phyloP scores from a whole-genome alignment of 1,284 basidiomycete genomes.

The Ustilago trichophora region DNA sequence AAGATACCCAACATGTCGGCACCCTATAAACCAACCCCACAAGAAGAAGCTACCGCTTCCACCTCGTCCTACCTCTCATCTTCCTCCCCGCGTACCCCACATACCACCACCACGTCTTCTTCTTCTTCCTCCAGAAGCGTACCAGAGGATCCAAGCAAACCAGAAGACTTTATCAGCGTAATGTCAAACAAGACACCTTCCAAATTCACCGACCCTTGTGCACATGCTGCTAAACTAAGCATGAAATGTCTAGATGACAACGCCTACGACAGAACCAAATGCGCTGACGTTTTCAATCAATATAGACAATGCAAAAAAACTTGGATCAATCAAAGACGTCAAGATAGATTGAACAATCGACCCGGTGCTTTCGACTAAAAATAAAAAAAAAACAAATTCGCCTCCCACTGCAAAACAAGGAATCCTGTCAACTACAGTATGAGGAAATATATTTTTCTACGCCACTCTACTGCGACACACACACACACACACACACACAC shows the following conservation, averaged over 20 bases:
- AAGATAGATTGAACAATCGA: conserved; percentile 46
- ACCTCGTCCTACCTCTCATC: conserved; percentile 26
- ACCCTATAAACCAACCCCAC: conserved; percentile 21
- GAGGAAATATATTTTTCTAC: no score
- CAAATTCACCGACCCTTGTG: conserved; percentile 62
- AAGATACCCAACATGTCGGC: conserved; percentile 21
- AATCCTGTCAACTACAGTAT: no score
- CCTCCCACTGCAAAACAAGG: no score
- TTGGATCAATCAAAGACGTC: conserved; percentile 53
- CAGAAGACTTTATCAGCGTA: conserved; percentile 49
- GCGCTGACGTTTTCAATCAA: conserved; percentile 57
- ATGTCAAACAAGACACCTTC: conserved; percentile 54
- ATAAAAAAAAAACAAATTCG: no score
- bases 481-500: no score
- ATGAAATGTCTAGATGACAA: conserved; percentile 64
- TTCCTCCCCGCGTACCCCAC: conserved; percentile 12
- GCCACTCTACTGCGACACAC: no score
- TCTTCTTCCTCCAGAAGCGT: no score
- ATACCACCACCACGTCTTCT: no score
- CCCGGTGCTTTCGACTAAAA: conserved; percentile 51
- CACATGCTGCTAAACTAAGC: conserved; percentile 56
- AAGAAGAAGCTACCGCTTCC: conserved; percentile 8
- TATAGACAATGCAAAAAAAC: conserved; percentile 60
- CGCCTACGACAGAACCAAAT: conserved; percentile 58
- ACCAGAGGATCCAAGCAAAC: no score